A percentile compares a stretch with the other conserved stretches of the same genome.
phyloP scores from a whole-genome alignment of 2,329 filamentous ascomycete genomes.

The Fusarium sp. region DNA sequence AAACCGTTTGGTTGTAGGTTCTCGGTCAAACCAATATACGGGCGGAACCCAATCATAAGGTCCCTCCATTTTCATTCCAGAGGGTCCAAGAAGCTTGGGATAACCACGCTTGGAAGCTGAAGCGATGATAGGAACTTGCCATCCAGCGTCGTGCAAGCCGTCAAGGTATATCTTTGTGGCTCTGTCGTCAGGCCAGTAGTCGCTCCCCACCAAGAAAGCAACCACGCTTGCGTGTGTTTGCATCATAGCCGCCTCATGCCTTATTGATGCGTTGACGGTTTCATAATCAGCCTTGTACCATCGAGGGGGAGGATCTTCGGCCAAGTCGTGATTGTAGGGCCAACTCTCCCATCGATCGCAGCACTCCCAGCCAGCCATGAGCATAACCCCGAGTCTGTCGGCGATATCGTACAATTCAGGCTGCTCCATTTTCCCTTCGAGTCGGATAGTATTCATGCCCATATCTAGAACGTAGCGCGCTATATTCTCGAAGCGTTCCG shows the following conservation, averaged over 20 bases:
- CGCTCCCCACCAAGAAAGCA: background rate
- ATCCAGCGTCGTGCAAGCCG: background rate
- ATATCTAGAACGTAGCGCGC: conserved; percentile 2
- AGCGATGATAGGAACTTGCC: conserved; percentile 6
- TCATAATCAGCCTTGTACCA: conserved; percentile 3
- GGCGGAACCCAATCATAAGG: conserved; percentile 8
- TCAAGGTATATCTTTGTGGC: conserved; percentile 6
- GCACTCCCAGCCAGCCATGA: background rate
- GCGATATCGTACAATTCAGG: background rate
- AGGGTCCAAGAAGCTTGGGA: background rate
- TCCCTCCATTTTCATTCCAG: conserved; percentile 8
- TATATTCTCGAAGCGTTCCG: background rate
- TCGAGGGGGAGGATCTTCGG: background rate
- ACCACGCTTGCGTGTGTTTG: background rate
- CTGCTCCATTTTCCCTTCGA: conserved; percentile 12
- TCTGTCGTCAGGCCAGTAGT: conserved; percentile 5
- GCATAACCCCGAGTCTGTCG: background rate
- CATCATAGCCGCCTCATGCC: conserved; percentile 3
- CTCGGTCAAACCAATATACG: background rate
- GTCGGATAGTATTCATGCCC: conserved; percentile 9
- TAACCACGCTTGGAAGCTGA: conserved; percentile 4
- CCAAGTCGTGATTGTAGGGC: conserved; percentile 8
- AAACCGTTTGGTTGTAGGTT: background rate
- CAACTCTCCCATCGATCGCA: conserved; percentile 12
- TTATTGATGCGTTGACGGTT: background rate